phyloP scores from a whole-genome alignment of 129 eudicot genomes.

The Pulicaria dysenterica region DNA sequence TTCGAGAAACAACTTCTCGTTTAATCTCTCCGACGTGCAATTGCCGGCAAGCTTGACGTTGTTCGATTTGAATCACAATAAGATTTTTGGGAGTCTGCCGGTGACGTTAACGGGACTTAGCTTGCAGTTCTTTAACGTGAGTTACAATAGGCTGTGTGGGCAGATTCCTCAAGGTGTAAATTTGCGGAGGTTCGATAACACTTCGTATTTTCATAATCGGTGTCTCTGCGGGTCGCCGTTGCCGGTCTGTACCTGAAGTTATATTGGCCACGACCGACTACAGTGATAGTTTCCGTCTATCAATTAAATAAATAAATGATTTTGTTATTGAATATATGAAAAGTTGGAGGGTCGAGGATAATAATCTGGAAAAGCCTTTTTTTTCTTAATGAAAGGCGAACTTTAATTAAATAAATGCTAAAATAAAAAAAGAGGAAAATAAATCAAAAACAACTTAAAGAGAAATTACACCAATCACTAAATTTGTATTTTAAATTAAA shows the following conservation, averaged over 20 bases:
- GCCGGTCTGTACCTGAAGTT: conserved; percentile 41
- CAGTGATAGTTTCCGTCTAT: background rate
- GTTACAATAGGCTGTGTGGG: conserved; percentile 74
- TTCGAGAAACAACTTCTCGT: conserved; percentile 49
- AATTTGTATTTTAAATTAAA: too few relatives aligned
- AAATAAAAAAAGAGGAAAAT: too few relatives aligned
- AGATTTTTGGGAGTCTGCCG: conserved; percentile 52
- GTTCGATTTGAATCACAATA: conserved; percentile 64
- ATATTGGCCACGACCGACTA: background rate
- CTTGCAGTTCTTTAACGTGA: conserved; percentile 48
- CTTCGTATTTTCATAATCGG: conserved; percentile 50
- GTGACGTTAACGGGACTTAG: conserved; percentile 26
- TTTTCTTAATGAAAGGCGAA: too few relatives aligned
- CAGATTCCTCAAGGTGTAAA: conserved; percentile 60
- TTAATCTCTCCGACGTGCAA: conserved; percentile 43
- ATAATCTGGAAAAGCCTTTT: too few relatives aligned
- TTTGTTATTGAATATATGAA: too few relatives aligned
- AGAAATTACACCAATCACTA: too few relatives aligned
- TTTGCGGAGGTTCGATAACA: conserved; percentile 37
- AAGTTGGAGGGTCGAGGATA: too few relatives aligned
- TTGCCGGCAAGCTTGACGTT: conserved; percentile 44
- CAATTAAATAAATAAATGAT: too few relatives aligned
- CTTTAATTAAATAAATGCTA: too few relatives aligned
- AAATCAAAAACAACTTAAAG: too few relatives aligned
- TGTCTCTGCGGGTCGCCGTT: conserved; percentile 74